Conservation (phyloP, 2,329 filamentous ascomycete species). For the Chaetomium sp. region DNA sequence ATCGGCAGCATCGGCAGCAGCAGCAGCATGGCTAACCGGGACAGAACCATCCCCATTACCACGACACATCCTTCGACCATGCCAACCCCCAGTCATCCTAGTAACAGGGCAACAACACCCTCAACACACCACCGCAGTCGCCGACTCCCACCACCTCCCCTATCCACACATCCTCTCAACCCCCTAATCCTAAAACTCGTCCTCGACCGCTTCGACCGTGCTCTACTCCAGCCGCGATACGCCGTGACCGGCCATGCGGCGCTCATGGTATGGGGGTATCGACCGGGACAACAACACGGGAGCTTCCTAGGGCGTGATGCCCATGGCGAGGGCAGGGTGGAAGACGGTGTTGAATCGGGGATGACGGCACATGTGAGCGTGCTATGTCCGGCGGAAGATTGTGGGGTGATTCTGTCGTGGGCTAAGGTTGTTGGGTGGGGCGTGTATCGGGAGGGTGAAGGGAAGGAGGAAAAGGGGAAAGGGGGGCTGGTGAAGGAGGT, state of each 20-base stretch:
- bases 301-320: not conserved
- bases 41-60: too few species aligned
- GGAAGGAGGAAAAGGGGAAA: slow-evolving; percentile 20
- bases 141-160: slow-evolving; percentile 14
- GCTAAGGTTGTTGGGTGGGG: slow-evolving; percentile 31
- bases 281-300: slow-evolving; percentile 11
- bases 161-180: slow-evolving; percentile 22
- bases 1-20: too few species aligned
- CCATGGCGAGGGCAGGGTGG: not conserved
- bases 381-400: slow-evolving; percentile 33
- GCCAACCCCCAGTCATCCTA: not conserved
- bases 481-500: slow-evolving; percentile 25
- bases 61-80: too few species aligned
- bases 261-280: slow-evolving; percentile 39
- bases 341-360: not conserved
- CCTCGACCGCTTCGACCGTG: slow-evolving; percentile 33
- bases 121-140: not conserved
- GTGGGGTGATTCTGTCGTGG: slow-evolving; percentile 37
- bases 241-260: slow-evolving; percentile 41
- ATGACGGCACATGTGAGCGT: slow-evolving; percentile 33
- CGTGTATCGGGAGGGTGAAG: not conserved
- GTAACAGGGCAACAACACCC: not conserved
- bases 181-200: slow-evolving; percentile 31
- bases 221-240: slow-evolving; percentile 40
- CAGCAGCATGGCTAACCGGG: too few species aligned